Percentiles rank a stretch among this genome's conserved stretches.
phyloP scores from a whole-genome alignment of 257 asterid genomes.

The Petunia secreta region DNA sequence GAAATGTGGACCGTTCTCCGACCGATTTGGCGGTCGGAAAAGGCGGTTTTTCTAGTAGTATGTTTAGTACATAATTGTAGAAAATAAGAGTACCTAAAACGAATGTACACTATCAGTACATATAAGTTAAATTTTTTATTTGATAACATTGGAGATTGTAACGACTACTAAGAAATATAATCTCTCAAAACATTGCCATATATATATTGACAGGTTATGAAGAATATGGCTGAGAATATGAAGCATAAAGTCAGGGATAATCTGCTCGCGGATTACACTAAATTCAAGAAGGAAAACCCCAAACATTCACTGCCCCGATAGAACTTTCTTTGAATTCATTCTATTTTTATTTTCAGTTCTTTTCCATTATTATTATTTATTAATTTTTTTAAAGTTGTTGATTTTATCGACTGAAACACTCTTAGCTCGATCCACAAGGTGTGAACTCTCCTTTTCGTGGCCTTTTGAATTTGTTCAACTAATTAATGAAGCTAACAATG shows the following conservation, averaged over 20 bases:
- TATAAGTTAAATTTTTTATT: no score
- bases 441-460: neutral
- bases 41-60: no score
- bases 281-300: constrained; percentile 6
- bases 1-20: no score
- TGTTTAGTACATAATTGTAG: no score
- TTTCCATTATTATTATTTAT: no score
- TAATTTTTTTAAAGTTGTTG: no score
- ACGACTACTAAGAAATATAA: no score
- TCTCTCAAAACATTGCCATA: neutral
- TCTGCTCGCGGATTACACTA: neutral
- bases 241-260: constrained; percentile 14
- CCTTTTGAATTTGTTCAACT: neutral
- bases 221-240: neutral
- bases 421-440: neutral
- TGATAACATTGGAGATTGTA: no score
- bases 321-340: neutral
- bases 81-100: no score
- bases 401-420: neutral
- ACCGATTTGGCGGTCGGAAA: no score
- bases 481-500: neutral
- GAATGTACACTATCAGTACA: no score
- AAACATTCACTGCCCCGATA: neutral
- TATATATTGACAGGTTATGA: neutral
- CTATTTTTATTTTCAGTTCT: no score